Evolutionary conservation across 805 yeast genomes (phyloP).

Genomic region (Teunomyces tritomae): DNA sequence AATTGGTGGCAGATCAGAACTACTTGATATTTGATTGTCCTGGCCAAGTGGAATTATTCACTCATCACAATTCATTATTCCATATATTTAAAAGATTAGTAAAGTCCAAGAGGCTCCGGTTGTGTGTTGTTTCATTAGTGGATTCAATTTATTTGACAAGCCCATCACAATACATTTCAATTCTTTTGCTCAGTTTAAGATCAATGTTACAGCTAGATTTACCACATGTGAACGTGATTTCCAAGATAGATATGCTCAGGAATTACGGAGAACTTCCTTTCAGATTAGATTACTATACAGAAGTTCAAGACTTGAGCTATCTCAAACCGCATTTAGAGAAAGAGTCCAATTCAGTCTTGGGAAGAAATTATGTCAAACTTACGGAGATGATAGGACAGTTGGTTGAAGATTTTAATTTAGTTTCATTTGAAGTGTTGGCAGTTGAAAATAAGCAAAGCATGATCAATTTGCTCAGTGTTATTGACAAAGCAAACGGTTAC

Average conservation of each 20-base stretch:
- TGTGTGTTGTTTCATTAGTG: conserved; percentile 81
- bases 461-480: conserved; percentile 72
- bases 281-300: conserved; percentile 81
- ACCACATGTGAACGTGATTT: conserved; percentile 90
- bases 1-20: conserved; percentile 50
- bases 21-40: conserved; percentile 87
- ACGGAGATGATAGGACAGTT: conserved; percentile 79
- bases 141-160: conserved; percentile 80
- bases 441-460: conserved; percentile 90
- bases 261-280: conserved; percentile 82
- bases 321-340: conserved; percentile 66
- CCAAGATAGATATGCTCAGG: conserved; percentile 81
- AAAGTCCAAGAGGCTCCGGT: conserved; percentile 60
- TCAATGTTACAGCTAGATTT: conserved; percentile 90
- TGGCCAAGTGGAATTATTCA: conserved; percentile 93
- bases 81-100: conserved; percentile 60
- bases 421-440: conserved; percentile 83
- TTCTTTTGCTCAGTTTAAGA: conserved; percentile 74
- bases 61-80: conserved; percentile 77
- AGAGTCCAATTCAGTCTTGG: conserved; percentile 67
- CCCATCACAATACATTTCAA: conserved; percentile 86
- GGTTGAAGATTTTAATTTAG: conserved; percentile 82
- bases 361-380: conserved; percentile 59
- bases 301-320: conserved; percentile 78
- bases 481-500: conserved; percentile 93